phyloP scores from a whole-genome alignment of 176 grass and related monocot genomes.

The Musa acuminata region DNA sequence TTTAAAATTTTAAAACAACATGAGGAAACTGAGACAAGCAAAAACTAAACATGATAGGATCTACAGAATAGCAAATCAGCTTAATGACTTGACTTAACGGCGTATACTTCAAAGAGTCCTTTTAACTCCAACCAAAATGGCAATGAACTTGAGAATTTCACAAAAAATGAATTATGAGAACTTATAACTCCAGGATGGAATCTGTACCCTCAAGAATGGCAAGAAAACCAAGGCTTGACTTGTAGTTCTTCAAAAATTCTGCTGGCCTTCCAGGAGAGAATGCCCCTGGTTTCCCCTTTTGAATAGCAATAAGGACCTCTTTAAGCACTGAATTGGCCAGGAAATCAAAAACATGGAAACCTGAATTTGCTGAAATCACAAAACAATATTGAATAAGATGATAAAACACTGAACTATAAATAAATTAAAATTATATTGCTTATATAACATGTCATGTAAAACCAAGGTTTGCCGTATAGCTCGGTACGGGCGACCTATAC shows the following conservation, averaged over 20 bases:
- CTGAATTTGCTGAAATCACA: conserved; percentile 76
- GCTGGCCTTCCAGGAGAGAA: conserved; percentile 89
- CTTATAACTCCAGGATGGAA: background rate
- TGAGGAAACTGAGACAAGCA: too few species aligned
- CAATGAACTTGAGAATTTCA: background rate
- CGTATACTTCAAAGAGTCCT: background rate
- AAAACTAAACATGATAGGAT: background rate
- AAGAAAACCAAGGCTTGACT: conserved; percentile 77
- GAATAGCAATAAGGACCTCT: conserved; percentile 74
- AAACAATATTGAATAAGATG: background rate
- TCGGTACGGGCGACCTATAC: too few species aligned
- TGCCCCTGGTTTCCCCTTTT: conserved; percentile 84
- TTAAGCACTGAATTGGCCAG: conserved; percentile 94
- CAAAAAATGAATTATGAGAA: conserved; percentile 3
- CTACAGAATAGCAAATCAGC: background rate
- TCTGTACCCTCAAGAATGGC: conserved; percentile 84
- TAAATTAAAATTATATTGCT: conserved; percentile 8
- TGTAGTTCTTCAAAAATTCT: conserved; percentile 92
- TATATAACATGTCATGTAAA: conserved; percentile 1
- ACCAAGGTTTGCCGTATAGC: background rate
- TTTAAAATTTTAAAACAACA: too few species aligned
- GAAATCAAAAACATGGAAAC: conserved; percentile 98
- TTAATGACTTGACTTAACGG: background rate
- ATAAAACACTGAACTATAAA: conserved; percentile 20
- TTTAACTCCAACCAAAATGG: background rate